Evolutionary conservation across 352 stramenopile species (phyloP).

Genomic region (Pythium biforme): DNA sequence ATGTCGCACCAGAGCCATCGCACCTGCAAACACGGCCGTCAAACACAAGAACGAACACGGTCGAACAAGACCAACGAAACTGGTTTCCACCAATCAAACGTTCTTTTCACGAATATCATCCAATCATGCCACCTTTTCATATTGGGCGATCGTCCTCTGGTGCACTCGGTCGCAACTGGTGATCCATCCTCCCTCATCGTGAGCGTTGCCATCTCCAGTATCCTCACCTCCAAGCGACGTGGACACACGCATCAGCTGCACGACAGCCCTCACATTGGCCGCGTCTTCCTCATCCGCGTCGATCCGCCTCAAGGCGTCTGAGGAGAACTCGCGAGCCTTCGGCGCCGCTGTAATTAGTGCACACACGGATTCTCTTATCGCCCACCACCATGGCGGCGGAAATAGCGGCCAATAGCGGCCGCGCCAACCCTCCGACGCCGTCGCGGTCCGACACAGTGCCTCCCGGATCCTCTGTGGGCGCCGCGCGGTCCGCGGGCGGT

Average conservation of each 20-base stretch:
- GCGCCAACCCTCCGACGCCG: neutral
- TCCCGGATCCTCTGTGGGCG: neutral
- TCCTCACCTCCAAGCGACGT: neutral
- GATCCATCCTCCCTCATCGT: neutral
- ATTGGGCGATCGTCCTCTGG: neutral
- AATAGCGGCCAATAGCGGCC: slow-evolving; percentile 14
- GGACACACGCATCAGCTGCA: neutral
- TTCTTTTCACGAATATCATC: neutral
- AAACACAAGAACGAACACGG: slow-evolving; percentile 5
- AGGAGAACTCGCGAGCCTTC: slow-evolving; percentile 1
- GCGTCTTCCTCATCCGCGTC: neutral
- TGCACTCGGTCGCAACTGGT: neutral
- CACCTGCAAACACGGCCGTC: neutral
- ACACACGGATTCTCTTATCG: neutral
- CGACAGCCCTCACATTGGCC: no score
- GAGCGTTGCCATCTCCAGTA: no score
- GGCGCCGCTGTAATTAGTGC: neutral
- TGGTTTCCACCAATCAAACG: slow-evolving; percentile 4
- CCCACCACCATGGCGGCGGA: neutral
- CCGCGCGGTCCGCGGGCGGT: no score
- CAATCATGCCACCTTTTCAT: neutral
- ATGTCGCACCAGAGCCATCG: no score
- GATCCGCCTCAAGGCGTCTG: neutral
- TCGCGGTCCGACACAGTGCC: neutral
- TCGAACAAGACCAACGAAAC: neutral